Evolutionary conservation across 495 filamentous ascomycete genomes (phyloP), one percentile per base, ranked within the genome.

Genomic region (Trichoderma erinaceum): DNA sequence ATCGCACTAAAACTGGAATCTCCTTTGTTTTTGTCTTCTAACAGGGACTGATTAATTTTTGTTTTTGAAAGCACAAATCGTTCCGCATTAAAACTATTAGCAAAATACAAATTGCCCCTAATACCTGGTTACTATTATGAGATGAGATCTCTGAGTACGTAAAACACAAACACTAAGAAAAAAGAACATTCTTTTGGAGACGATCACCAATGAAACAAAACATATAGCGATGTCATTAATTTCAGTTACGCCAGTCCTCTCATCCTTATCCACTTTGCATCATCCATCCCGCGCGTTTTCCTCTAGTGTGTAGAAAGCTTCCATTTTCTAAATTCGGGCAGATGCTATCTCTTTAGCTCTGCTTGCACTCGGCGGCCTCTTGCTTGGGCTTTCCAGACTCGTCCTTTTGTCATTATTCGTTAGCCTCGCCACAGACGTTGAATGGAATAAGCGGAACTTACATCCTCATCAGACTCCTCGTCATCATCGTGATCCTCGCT

Each of bases 311-410:
- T 32, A 29, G 56, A 61, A 61, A 61, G 56, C 23, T 18, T 25
- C 23, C 56, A 13, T 12, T 25, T 25, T 29, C 27, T 32, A 32
- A 32, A 61, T 13, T 11, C 27, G 12, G 35, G 56, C 10, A 32
- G 56, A 13, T 61, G 29, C 11, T 32, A 25, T n/a, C 25, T 29
- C 41, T 86, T 83, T 88, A 99, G 82, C 93, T 98, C 84, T 98
- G 96, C 85, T 98, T 99, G 90, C 96, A 99, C 83, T 99, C 96
- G 69, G 95, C 92, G 69, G 96, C 90, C 82, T 99, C 96, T 79
- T 97, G 93, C 87, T 97, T 98, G 52, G 96, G 94, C 87, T 98
- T 97, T 70, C 91, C 88, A 66, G 87, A 87, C 76, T 97, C 96
- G 79, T 97, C 93, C 96, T 99, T 72, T 29, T 29, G 10, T 43